Percentiles rank a stretch among this genome's conserved stretches.
These are phyloP conservation scores for Neofusicoccum cordaticola DNA, from an alignment of 2,329 filamentous ascomycete species.

Conservation along the genomic window DNA sequence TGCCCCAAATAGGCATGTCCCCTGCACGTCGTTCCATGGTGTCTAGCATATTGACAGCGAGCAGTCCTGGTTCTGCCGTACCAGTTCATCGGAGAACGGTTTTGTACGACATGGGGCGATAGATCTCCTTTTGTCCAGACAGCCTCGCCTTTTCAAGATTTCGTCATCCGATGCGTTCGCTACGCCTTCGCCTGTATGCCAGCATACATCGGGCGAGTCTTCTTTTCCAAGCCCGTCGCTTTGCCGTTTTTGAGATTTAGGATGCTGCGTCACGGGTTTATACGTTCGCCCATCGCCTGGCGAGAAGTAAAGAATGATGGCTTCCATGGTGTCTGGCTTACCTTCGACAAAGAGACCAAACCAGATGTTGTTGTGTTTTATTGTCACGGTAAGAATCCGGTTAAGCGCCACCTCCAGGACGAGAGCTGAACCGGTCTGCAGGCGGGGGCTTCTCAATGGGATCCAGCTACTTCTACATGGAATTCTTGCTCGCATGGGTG, in stretches of 20 bases:
- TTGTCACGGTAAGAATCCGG: slow-evolving; percentile 59
- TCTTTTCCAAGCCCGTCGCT: slow-evolving; percentile 72
- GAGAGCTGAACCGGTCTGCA: slow-evolving; percentile 29
- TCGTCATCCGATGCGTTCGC: slow-evolving; percentile 73
- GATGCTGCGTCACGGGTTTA: slow-evolving; percentile 68
- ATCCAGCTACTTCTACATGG: slow-evolving; percentile 77
- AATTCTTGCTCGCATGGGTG: slow-evolving; percentile 74
- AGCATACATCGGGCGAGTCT: slow-evolving; percentile 66
- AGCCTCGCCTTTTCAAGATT: slow-evolving; percentile 72
- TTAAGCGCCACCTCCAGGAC: not conserved
- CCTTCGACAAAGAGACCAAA: slow-evolving; percentile 55
- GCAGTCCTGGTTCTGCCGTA: slow-evolving; percentile 59
- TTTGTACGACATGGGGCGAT: slow-evolving; percentile 45
- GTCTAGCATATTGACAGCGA: slow-evolving; percentile 24
- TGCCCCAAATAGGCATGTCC: slow-evolving; percentile 67
- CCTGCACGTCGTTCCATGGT: not conserved
- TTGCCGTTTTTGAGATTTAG: slow-evolving; percentile 73
- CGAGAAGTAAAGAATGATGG: slow-evolving; percentile 53
- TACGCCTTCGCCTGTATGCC: slow-evolving; percentile 74
- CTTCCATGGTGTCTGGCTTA: slow-evolving; percentile 69
- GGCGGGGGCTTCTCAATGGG: slow-evolving; percentile 83
- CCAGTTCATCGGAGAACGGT: slow-evolving; percentile 58
- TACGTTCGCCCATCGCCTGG: slow-evolving; percentile 63
- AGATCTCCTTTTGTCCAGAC: slow-evolving; percentile 64
- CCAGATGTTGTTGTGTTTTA: slow-evolving; percentile 82